Evolutionary conservation across 148 eudicot species (phyloP), one percentile per base, ranked within the genome.

Genomic region (Salicornia ramosissima): DNA sequence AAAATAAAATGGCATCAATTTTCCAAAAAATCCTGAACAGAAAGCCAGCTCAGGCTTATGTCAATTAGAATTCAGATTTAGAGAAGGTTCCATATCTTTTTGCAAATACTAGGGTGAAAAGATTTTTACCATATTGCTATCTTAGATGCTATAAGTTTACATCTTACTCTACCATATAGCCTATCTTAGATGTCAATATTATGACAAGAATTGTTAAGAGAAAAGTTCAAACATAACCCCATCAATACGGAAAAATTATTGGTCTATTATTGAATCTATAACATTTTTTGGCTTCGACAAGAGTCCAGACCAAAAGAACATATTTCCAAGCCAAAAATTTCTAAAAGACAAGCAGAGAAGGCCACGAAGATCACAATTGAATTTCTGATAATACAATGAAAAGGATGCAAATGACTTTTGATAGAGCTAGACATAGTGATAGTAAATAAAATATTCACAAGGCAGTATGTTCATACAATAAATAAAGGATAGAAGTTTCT

Each of bases 31-130:
- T 11, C 53, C 46, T 25, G 33, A 30, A 34, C 25, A 68, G 10
- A 68, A 67, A 45, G 26, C 59, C 46, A 9, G 22, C 19, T 67
- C 33, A 67, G 34, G 64, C 45, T 58, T 24, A 53, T 75, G 56
- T 29, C 40, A 42, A 28, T 50, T 45, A 63, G 19, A 30, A 43
- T 31, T 15, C 15, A 45, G n/a, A n/a, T n/a, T n/a, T n/a, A n/a
- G n/a, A n/a, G n/a, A n/a, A n/a, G n/a, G n/a, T n/a, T n/a, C n/a
- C n/a, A n/a, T 22, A 47, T 29, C 40, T 25, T 45, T 56, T 22
- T 29, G 64, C 36, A 22, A 8, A 24, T 19, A 19, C 40, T 29
- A 16, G 1, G 12, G n/a, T 3, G 6, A 54, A 24, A 25, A 9
- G 11, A 26, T n/a, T 6, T 31, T 29, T 28, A 67, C 25, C 22